Conservation (phyloP, 257 asterid genomes). For the Parsonsia alboflavescens region DNA sequence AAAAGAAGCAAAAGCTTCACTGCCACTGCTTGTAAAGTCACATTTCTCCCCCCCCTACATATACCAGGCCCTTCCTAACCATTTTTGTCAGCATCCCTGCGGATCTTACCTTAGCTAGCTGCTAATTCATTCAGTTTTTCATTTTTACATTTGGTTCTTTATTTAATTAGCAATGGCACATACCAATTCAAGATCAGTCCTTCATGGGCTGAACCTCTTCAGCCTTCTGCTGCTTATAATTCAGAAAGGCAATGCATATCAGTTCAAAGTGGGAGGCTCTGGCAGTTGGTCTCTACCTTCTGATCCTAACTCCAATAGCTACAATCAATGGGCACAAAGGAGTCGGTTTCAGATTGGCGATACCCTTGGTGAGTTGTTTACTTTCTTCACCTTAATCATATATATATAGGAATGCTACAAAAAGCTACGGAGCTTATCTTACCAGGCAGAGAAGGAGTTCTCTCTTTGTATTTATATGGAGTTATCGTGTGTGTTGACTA, state of each 20-base stretch:
- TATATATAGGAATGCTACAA: too few species aligned
- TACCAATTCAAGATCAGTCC: constrained; percentile 3
- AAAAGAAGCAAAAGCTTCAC: constrained; percentile 46
- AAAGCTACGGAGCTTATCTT: too few species aligned
- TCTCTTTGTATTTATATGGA: too few species aligned
- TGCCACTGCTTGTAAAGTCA: constrained; percentile 35
- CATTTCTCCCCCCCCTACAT: constrained; percentile 44
- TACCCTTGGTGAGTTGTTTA: constrained; percentile 23
- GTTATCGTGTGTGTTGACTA: too few species aligned
- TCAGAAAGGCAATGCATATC: constrained; percentile 39
- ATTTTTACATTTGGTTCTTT: not conserved
- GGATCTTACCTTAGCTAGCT: not conserved
- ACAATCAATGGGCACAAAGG: constrained; percentile 35
- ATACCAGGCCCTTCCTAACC: constrained; percentile 24
- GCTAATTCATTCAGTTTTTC: not conserved
- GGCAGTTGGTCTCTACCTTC: constrained; percentile 60
- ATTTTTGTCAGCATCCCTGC: constrained; percentile 10
- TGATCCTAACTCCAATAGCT: constrained; percentile 40
- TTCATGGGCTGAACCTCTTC: constrained; percentile 28
- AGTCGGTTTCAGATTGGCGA: constrained; percentile 38
- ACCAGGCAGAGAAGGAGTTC: too few species aligned
- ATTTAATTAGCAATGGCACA: constrained; percentile 43
- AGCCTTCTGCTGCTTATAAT: constrained; percentile 27
- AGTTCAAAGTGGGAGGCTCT: constrained; percentile 65
- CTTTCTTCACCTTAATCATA: not conserved